Evolutionary conservation across 805 yeast species (phyloP).

Genomic region (Sugiyamaella qingdaonensis): DNA sequence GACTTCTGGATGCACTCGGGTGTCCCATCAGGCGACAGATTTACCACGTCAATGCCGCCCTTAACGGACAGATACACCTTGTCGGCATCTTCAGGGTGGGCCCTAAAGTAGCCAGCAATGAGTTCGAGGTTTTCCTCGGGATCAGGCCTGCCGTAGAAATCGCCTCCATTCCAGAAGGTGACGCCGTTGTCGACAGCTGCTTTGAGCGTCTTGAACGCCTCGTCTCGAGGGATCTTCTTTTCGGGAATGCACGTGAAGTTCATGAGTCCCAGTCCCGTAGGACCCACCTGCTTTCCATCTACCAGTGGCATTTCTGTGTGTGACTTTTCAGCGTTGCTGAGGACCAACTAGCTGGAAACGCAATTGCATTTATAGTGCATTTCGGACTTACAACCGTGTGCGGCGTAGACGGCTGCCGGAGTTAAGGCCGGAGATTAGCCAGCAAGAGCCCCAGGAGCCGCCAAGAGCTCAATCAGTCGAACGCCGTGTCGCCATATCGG

Average conservation of each 20-base stretch:
- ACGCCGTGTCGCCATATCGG: too few species aligned
- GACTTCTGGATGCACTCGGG: conserved; percentile 45
- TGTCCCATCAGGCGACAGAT: conserved; percentile 46
- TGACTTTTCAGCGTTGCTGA: neutral
- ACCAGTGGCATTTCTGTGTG: neutral
- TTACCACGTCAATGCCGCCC: conserved; percentile 49
- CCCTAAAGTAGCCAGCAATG: conserved; percentile 51
- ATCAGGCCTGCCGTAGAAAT: conserved; percentile 61
- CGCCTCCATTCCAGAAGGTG: conserved; percentile 66
- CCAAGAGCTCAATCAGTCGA: too few species aligned
- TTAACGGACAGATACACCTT: conserved; percentile 62
- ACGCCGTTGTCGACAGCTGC: conserved; percentile 48
- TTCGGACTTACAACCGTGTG: too few species aligned
- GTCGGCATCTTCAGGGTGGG: conserved; percentile 51
- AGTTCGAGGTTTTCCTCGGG: conserved; percentile 50
- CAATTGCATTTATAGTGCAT: neutral
- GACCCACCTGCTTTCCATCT: conserved; percentile 13
- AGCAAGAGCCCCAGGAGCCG: too few species aligned
- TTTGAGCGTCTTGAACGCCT: conserved; percentile 52
- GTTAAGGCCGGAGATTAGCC: too few species aligned
- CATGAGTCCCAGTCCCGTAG: conserved; percentile 74
- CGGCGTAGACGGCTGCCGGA: too few species aligned
- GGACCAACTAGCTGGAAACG: too few species aligned
- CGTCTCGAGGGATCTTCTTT: conserved; percentile 48
- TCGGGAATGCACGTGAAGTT: conserved; percentile 64